phyloP scores from a whole-genome alignment of 179 eudicot genomes.

The Spinacia oleracea region DNA sequence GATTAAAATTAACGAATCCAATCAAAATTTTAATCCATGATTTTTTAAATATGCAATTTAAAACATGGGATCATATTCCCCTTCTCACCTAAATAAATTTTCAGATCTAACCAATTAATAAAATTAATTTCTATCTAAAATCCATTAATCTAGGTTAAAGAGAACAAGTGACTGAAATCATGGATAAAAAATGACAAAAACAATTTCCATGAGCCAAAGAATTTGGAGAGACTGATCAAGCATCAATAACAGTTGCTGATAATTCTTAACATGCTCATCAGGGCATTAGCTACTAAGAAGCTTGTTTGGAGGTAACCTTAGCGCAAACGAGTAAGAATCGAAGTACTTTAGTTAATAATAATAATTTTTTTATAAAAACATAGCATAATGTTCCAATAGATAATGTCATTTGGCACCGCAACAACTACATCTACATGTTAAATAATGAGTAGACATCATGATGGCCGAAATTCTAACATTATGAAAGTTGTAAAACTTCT shows the following conservation, averaged over 20 bases:
- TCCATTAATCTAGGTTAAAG: no score
- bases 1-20: no score
- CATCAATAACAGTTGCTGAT: background rate
- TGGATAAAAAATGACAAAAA: no score
- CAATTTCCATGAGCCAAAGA: background rate
- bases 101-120: no score
- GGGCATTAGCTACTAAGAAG: background rate
- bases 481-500: background rate
- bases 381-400: background rate
- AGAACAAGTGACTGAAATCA: no score
- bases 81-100: no score
- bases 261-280: background rate
- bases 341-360: no score
- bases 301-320: background rate
- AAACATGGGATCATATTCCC: no score
- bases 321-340: background rate
- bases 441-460: background rate
- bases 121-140: no score
- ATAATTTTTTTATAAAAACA: no score
- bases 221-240: background rate
- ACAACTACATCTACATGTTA: background rate
- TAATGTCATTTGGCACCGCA: background rate
- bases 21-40: no score
- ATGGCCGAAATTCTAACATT: background rate
- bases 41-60: no score